Base-by-base conservation (phyloP, 768 basidiomycete genomes). In the Exsudoporus frostii region DNA sequence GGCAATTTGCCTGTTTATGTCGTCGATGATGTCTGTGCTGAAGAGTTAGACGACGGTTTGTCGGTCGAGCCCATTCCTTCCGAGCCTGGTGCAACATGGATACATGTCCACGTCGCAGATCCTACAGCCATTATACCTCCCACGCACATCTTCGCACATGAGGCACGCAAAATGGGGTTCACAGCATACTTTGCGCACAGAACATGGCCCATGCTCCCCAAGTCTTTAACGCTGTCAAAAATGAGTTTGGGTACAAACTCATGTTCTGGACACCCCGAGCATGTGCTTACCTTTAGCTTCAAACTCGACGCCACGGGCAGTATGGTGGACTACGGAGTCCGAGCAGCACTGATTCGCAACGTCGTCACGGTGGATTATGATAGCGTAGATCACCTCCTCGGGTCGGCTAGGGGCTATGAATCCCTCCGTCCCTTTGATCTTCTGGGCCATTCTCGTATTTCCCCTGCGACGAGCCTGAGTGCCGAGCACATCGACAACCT, bases 11-110 rank as follows among this genome's bases (percentile, higher is more conserved):
- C 82, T 0, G 90, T 92, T 5, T 98, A 86, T 67, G 86, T 95
- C 19, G 85, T 99, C 50, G 97, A 99, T 63, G 90, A 92, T 54
- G 57, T 75, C 0, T 65, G 62, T 7, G 94, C 97, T 0, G 71
- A 87, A 61, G 97, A 99, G 64, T 78, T 98, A 20, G 97, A 99
- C 65, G 97, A 99, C 66, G 97, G 93, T 3, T 62, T 99, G 30
- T 95, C 94, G 2, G 64, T 98, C 29, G 90, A 96, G 57, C 64
- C 71, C n/a, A 77, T 86, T 30, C 75, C 79, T 5, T 71, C 72
- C 4, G 83, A 88, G 44, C 81, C 82, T 2, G 79, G 76, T 15
- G 76, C 69, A 19, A 65, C 72, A 41, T 98, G 97, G 96, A 65
- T 96, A 11, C 95, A 98, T 61, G 77, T 88, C 24, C 97, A 98